Evolutionary conservation across 2,329 filamentous ascomycete genomes (phyloP), one percentile per base, ranked within the genome.

Genomic region (Phialophora expanda): DNA sequence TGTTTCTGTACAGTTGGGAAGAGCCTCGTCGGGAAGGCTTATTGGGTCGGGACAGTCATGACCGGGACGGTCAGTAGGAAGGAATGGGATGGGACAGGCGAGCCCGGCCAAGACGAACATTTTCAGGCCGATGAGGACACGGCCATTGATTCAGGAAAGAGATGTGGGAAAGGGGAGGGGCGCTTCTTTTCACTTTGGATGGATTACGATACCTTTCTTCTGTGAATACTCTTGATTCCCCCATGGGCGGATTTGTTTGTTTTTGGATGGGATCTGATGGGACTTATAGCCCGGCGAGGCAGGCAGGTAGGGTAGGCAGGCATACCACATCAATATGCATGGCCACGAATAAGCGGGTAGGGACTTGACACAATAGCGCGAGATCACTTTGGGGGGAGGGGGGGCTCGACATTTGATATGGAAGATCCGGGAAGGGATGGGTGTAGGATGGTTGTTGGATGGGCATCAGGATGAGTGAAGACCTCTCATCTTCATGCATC

Each of bases 151-250:
- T 12, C 48, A 14, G 48, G 48, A 17, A 51, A 51, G 22, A 20
- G 20, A 51, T 4, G 9, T 17, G 14, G 24, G 24, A 24, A 24
- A 20, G 3, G 48, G 48, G 4, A 1, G 22, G 9, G 4, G 20
- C 48, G 24, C 8, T 26, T 51, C 48, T 51, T 20, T 51, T 51
- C 48, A 20, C 8, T 22, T 51, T 6, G 48, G 48, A 51, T 51
- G 48, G 48, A 51, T 51, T 51, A 51, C 24, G 48, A 51, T 26
- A 26, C 22, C 14, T 28, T 51, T 20, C n/a, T 51, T 28, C 48
- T 51, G 48, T 51, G 48, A 12, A 51, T 26, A 24, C 24, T 51
- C 20, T 51, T 51, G 48, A 51, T 51, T 51, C 48, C 48, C 46
- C 48, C 48, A 51, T 24, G 48, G 48, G 48, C 48, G 48, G 48